Base-by-base conservation (phyloP, 345 rosid genomes). In the Triadica sebifera region DNA sequence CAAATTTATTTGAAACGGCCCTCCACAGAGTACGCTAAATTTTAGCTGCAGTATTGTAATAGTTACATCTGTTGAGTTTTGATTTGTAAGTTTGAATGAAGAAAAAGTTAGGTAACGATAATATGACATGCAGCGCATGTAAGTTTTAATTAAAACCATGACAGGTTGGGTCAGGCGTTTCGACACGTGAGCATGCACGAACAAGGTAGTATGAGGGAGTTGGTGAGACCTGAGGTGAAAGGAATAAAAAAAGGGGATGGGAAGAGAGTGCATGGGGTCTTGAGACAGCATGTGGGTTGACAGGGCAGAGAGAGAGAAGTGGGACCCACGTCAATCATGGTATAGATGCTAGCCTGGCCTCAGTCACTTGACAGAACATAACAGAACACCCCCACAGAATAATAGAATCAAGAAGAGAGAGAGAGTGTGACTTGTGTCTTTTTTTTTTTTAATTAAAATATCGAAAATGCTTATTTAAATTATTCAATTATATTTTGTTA, bases 201-300 rank as follows among this genome's bases (percentile, higher is more conserved):
- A 4, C 0, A 74, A 74, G 76, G 78, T 65, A 49, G 81, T 2
- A 73, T 17, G 62, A 38, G 49, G 12, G 19, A 67, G n/a, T 9
- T 51, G 15, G 84, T 67, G 75, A 17, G 24, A 76, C 73, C 10
- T 0, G 0, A 58, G 72, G 79, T 59, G 45, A 38, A 61, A 46
- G 6, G 53, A 6, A 19, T 12, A 41, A 66, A 61, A 69, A n/a
- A 5, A 25, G 39, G 0, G 16, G 20, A 38, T 41, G 57, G 4
- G 67, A 7, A 47, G 80, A 63, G 78, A 49, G 75, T 69, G 82
- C 82, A 79, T 80, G 83, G 84, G 78, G 80, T 15, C 72, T 72
- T 49, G 84, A 81, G 83, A 74, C 77, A 58, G 86, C 88, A 85
- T 85, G 93, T 83, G 89, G 87, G 79, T 8, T 83, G 91, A 80